Evolutionary conservation across 805 yeast species (phyloP).

Genomic region (Candida fluviatilis): DNA sequence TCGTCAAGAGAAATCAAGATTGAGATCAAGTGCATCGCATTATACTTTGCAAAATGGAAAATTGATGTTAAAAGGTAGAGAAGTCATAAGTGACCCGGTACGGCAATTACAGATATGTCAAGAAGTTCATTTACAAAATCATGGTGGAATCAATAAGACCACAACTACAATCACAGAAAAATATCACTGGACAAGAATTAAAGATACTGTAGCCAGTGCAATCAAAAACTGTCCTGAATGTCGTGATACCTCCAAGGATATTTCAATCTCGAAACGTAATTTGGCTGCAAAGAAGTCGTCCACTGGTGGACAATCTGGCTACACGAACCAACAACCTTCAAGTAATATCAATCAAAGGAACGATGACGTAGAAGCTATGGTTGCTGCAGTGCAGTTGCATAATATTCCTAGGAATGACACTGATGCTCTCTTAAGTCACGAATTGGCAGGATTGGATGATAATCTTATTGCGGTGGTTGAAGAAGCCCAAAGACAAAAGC

Average conservation of each 20-base stretch:
- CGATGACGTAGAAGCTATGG: constrained; percentile 33
- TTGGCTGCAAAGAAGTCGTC: constrained; percentile 16
- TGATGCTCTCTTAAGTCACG: constrained; percentile 33
- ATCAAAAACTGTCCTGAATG: constrained; percentile 76
- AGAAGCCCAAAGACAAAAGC: constrained; percentile 45
- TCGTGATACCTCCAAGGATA: constrained; percentile 38
- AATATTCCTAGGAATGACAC: constrained; percentile 24
- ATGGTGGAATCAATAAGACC: constrained; percentile 86
- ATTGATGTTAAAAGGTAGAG: constrained; percentile 70
- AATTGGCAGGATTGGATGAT: constrained; percentile 40
- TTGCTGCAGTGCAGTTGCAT: constrained; percentile 25
- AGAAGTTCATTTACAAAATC: constrained; percentile 63
- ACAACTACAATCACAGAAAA: constrained; percentile 72
- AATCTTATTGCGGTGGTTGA: constrained; percentile 59
- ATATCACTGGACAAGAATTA: constrained; percentile 89
- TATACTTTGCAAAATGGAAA: constrained; percentile 70
- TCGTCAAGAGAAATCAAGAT: constrained; percentile 82
- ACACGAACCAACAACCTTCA: constrained; percentile 9
- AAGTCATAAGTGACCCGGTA: constrained; percentile 74
- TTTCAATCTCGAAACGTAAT: constrained; percentile 13
- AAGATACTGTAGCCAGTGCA: constrained; percentile 79
- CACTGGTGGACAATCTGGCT: too few relatives aligned
- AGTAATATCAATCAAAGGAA: background rate
- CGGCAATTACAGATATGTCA: constrained; percentile 73
- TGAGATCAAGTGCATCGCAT: constrained; percentile 75